phyloP scores from a whole-genome alignment of 257 asterid genomes.

The Solanum peruvianum region DNA sequence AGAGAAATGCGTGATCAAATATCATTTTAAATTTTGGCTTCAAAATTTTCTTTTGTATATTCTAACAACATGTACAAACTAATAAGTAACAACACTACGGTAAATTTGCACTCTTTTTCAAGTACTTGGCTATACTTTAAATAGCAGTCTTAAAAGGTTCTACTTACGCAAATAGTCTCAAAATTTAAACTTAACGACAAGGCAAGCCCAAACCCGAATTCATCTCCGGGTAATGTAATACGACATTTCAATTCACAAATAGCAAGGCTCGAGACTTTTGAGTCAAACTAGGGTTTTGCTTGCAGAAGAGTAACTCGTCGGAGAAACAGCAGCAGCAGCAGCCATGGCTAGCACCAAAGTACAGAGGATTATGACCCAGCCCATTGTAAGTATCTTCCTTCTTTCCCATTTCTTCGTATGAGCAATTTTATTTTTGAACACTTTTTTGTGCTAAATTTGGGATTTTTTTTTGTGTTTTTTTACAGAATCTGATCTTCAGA shows the following conservation, averaged over 20 bases:
- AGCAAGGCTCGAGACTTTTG: background rate
- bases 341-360: constrained; percentile 60
- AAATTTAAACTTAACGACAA: background rate
- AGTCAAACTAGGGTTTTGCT: background rate
- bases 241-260: background rate
- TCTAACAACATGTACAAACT: no score
- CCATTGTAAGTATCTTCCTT: constrained; percentile 21
- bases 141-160: background rate
- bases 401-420: background rate
- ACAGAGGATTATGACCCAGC: constrained; percentile 65
- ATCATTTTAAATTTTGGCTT: no score
- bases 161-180: background rate
- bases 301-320: background rate
- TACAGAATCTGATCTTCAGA: constrained; percentile 57
- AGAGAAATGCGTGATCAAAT: background rate
- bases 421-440: background rate
- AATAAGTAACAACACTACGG: background rate
- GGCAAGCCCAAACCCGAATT: background rate
- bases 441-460: background rate
- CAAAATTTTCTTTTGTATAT: no score
- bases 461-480: background rate
- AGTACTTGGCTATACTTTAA: background rate
- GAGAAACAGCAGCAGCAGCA: background rate
- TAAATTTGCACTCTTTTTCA: background rate
- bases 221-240: background rate